Evolutionary conservation across 352 stramenopile genomes (phyloP), one percentile per base, ranked within the genome.

Genomic region (Globisporangium paddicum): DNA sequence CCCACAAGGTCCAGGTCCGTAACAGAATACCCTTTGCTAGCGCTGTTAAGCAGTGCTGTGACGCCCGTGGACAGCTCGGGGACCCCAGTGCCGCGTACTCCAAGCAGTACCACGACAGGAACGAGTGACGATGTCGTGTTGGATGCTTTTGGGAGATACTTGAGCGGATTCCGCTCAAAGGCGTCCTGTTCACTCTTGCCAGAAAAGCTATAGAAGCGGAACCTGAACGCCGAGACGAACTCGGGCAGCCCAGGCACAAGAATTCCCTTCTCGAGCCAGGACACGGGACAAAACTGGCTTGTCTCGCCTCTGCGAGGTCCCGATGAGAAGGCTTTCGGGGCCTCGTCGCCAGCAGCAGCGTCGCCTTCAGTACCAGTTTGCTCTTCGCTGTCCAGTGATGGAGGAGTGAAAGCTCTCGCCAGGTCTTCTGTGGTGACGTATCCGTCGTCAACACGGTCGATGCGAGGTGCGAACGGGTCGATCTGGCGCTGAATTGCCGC

Each of bases 161-260:
- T 55, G 2, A 9, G 26, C 14, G 82, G 82, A 55, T 89, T 72
- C 50, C 71, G 66, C 50, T 76, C 71, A 45, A 92, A 92, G 18
- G 67, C 71, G 11, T 55, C 52, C 1, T 60, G 71, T 41, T 89
- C 74, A 0, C 51, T 9, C 14, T 63, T 49, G 2, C 80, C 77
- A 44, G 77, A 75, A 40, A 88, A 92, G 1, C 73, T 64, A 40
- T 89, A 92, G 19, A 85, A 71, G 16, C 72, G 66, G 21, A 82
- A 69, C 16, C 59, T 48, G 52, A 80, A 83, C 3, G 62, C 75
- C 7, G 64, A 67, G 35, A 85, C 68, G 35, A 67, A 77, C 21
- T 66, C 37, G 3, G 73, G 58, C 0, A 68, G 49, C 18, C 82
- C 82, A 52, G 80, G 77, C 10, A 85, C 58, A 10, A 90, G 58